Base-by-base conservation (phyloP, 2,329 filamentous ascomycete species). In the Emericellopsis cladophorae region DNA sequence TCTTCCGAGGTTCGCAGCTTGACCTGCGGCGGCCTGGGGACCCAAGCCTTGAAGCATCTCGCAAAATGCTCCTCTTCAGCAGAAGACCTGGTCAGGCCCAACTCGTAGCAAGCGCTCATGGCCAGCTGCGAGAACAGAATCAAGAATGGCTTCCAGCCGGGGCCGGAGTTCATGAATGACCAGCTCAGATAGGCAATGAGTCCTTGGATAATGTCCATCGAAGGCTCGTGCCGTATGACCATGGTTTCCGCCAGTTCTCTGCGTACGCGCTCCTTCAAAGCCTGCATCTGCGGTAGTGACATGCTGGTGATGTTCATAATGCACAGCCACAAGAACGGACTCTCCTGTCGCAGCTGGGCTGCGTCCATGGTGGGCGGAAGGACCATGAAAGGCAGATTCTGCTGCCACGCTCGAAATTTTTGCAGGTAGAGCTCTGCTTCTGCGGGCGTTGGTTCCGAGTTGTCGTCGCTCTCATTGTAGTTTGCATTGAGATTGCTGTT, bases 181-280 rank as follows among this genome's bases (percentile, higher is more conserved):
- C 72, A 76, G 26, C 58, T 55, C 18, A 65, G 56, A 40, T 56
- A 66, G 40, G 47, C 58, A 14, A 79, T 49, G 4, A 76, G 43
- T 0, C 72, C 72, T 10, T 70, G 57, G 2, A 79, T 54, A 10
- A 76, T 46, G 45, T 78, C 74, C 32, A 76, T 55, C 37, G 53
- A 65, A 39, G 65, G 63, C 42, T 74, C 69, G n/a, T 62, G 55
- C 9, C 68, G 60, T 11, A 72, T 43, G 7, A 76, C 48, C 22
- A 73, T 54, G 42, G 61, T 63, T n/a, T 64, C 57, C 0, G 67
- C 61, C 12, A 74, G 40, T 22, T 67, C 58, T 36, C 63, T 57
- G 34, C 66, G 65, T 6, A 69, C 54, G 15, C 56, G 59, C 2
- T 62, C 61, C 31, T 58, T 57, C 31, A 71, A 49, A 1, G 54